Evolutionary conservation across 1,284 basidiomycete species (phyloP).

Genomic region (Athelia sp.): DNA sequence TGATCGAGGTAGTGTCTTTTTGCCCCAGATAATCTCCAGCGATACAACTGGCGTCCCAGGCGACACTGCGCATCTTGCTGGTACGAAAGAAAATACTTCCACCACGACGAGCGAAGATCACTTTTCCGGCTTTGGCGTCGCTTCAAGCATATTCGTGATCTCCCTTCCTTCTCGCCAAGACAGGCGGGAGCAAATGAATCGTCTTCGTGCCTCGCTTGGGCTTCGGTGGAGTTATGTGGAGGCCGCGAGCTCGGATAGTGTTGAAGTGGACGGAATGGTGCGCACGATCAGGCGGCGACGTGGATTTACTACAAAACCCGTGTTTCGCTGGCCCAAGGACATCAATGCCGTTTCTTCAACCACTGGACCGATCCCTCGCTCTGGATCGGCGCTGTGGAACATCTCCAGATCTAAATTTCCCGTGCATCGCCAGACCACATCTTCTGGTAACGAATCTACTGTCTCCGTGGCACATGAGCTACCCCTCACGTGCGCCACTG

Average conservation of each 20-base stretch:
- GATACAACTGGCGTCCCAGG: too few species aligned
- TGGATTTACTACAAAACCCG: constrained; percentile 4
- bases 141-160: constrained; percentile 49
- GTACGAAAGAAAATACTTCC: background rate
- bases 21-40: too few species aligned
- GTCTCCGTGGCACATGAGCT: background rate
- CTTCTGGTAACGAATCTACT: background rate
- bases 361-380: constrained; percentile 19
- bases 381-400: constrained; percentile 30
- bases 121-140: constrained; percentile 18
- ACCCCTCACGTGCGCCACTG: constrained; percentile 44
- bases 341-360: constrained; percentile 28
- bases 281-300: constrained; percentile 35
- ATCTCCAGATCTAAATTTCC: background rate
- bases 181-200: constrained; percentile 51
- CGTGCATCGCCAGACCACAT: background rate
- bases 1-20: too few species aligned
- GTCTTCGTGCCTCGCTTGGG: constrained; percentile 35
- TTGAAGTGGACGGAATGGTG: constrained; percentile 34
- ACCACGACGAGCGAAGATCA: background rate
- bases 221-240: constrained; percentile 52
- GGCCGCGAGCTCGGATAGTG: constrained; percentile 35
- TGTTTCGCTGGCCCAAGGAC: constrained; percentile 43
- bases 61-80: too few species aligned
- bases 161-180: constrained; percentile 50